These are phyloP conservation scores for Phellinidium pouzarii DNA, from an alignment of 1,284 basidiomycete genomes.

Conservation along the genomic window DNA sequence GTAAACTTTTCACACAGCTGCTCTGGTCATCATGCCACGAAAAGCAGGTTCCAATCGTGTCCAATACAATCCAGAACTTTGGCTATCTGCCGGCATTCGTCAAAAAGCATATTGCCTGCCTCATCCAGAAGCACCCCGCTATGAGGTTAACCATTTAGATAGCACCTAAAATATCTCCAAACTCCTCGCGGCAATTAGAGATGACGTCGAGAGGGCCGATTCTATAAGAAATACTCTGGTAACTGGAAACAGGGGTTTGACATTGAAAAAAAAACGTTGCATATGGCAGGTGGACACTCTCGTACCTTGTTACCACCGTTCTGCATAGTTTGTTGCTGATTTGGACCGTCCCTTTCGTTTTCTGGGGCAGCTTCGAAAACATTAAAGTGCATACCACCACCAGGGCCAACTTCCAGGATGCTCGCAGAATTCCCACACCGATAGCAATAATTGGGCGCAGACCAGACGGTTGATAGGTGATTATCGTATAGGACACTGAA, in stretches of 20 bases:
- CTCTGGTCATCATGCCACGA: not conserved
- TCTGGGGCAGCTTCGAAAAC: conserved; percentile 99
- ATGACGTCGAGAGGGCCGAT: no score
- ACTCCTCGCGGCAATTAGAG: no score
- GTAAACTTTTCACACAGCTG: not conserved
- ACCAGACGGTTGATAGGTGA: conserved; percentile 96
- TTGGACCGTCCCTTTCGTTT: conserved; percentile 84
- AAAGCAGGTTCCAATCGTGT: not conserved
- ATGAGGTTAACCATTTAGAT: no score
- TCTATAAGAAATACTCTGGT: conserved; percentile 19
- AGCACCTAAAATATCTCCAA: no score
- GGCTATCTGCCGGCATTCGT: not conserved
- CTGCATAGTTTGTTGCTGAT: conserved; percentile 66
- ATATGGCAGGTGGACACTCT: conserved; percentile 15
- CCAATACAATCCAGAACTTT: not conserved
- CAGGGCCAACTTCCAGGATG: conserved; percentile 93
- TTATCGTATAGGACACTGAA: conserved; percentile 94
- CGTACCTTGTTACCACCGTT: conserved; percentile 62
- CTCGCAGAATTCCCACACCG: conserved; percentile 97
- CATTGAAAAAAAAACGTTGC: not conserved
- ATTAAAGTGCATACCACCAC: conserved; percentile 88
- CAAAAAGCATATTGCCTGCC: not conserved
- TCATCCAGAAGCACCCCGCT: not conserved
- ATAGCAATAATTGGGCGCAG: conserved; percentile 97
- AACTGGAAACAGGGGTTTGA: conserved; percentile 4